Percentiles rank a stretch among this genome's conserved stretches.
Evolutionary conservation across 2,329 filamentous ascomycete genomes (phyloP).

Genomic region (Fusarium kyushuense): DNA sequence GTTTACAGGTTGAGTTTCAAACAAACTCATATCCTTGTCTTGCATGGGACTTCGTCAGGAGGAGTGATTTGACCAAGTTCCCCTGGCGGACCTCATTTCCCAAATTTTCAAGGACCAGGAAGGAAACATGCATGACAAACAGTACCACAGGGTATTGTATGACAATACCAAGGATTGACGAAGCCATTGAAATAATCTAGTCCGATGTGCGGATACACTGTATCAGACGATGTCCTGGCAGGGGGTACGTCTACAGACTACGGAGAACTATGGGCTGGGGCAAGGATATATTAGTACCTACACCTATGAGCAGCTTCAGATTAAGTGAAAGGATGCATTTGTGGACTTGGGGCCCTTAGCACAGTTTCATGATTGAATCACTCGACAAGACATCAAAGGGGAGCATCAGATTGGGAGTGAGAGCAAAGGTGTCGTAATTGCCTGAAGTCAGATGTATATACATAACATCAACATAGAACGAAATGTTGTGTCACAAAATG

Average conservation of each 20-base stretch:
- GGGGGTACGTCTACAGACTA: not conserved
- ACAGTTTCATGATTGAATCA: not conserved
- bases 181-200: not conserved
- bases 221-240: not conserved
- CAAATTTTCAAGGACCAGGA: not conserved
- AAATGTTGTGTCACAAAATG: slow-evolving; percentile 20
- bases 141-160: no score
- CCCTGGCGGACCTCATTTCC: no score
- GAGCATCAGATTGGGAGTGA: not conserved
- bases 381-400: not conserved
- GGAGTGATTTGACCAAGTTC: no score
- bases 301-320: not conserved
- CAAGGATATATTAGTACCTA: not conserved
- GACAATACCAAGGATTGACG: not conserved
- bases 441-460: slow-evolving; percentile 18
- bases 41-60: not conserved
- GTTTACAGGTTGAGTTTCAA: not conserved
- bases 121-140: not conserved
- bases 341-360: not conserved
- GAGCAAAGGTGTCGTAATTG: slow-evolving; percentile 19
- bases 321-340: not conserved
- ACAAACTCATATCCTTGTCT: not conserved
- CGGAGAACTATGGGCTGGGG: not conserved
- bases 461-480: slow-evolving; percentile 19
- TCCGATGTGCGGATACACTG: not conserved